Evolutionary conservation across 2,329 filamentous ascomycete species (phyloP).

Genomic region (Myriosclerotinia duriaeana): DNA sequence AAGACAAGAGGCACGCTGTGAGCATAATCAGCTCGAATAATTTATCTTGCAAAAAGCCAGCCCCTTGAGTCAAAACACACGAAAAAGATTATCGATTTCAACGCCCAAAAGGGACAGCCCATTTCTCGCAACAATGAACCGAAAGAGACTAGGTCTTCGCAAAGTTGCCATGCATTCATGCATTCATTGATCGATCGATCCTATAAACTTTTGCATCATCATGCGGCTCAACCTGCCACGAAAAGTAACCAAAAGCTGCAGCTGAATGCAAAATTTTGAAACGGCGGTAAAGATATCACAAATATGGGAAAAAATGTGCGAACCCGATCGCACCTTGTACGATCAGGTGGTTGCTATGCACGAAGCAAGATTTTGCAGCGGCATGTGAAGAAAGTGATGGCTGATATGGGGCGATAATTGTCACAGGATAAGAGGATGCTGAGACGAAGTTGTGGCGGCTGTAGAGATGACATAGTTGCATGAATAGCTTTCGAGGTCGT

Average conservation of each 20-base stretch:
- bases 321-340: background rate
- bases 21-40: background rate
- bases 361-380: constrained; percentile 1
- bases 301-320: background rate
- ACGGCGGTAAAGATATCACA: constrained; percentile 18
- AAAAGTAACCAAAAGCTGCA: background rate
- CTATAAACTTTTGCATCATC: background rate
- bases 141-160: background rate
- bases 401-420: background rate
- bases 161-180: background rate
- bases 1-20: background rate
- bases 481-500: background rate
- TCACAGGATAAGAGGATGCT: background rate
- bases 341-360: background rate
- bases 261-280: background rate
- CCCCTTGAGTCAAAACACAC: background rate
- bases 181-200: background rate
- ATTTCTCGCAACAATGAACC: background rate
- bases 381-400: background rate
- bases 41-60: no score
- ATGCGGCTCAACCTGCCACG: constrained; percentile 14
- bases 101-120: no score
- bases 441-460: constrained; percentile 3
- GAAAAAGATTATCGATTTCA: background rate
- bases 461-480: constrained; percentile 10